Evolutionary conservation across 495 filamentous ascomycete genomes (phyloP).

Genomic region (Neurospora sp.): DNA sequence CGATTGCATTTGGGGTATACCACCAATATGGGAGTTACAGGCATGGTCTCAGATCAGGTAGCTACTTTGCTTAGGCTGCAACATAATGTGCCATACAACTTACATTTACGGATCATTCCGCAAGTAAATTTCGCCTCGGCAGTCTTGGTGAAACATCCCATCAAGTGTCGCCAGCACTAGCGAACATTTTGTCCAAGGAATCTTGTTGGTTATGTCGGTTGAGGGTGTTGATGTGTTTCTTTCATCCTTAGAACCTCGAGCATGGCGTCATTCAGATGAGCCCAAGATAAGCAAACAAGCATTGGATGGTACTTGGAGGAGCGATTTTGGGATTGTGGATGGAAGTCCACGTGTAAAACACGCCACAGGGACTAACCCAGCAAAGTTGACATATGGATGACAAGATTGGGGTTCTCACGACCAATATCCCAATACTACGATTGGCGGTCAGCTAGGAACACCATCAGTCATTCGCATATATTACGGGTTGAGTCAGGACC

Average conservation of each 20-base stretch:
- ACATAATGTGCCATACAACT: too few species aligned
- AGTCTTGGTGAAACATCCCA: too few species aligned
- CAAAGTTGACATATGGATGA: not conserved
- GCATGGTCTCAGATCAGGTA: not conserved
- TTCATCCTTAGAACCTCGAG: not conserved
- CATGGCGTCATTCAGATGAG: not conserved
- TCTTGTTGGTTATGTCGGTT: not conserved
- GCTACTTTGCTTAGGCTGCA: too few species aligned
- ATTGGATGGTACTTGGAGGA: not conserved
- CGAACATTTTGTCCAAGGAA: not conserved
- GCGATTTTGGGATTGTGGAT: not conserved
- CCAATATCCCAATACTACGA: too few species aligned
- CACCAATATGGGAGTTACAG: not conserved
- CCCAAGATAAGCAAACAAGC: not conserved
- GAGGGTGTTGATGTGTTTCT: not conserved
- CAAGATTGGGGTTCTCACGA: too few species aligned
- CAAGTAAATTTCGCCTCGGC: too few species aligned
- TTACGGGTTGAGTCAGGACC: not conserved
- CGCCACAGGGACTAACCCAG: not conserved
- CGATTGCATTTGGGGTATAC: not conserved
- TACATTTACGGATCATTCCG: too few species aligned
- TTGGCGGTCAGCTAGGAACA: not conserved
- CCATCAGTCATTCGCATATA: not conserved
- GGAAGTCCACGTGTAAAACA: not conserved
- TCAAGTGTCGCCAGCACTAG: too few species aligned